A percentile compares a stretch with the other conserved stretches of the same genome.
Conservation (phyloP, 306 rosid genomes). For the Aeschynomene evenia region DNA sequence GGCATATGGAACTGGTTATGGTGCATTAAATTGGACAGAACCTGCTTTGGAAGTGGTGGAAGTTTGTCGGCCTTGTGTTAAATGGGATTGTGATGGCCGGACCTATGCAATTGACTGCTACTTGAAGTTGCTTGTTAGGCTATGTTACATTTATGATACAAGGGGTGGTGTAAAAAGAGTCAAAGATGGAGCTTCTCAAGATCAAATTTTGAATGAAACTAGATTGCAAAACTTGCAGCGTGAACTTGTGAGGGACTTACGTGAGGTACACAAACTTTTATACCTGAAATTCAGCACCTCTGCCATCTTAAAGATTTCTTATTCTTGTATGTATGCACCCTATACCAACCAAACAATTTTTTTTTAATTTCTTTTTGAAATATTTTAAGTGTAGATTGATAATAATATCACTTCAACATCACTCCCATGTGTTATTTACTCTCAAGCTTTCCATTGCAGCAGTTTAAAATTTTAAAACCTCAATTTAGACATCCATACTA, state of each 20-base stretch:
- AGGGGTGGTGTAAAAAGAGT: conserved; percentile 96
- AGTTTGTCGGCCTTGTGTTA: conserved; percentile 95
- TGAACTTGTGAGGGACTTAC: conserved; percentile 79
- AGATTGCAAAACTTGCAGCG: conserved; percentile 96
- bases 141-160: conserved; percentile 90
- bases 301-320: conserved; percentile 10
- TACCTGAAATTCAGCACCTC: neutral
- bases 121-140: conserved; percentile 92
- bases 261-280: conserved; percentile 53
- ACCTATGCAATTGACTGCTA: conserved; percentile 97
- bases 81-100: conserved; percentile 99
- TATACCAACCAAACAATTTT: neutral
- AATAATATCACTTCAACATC: neutral
- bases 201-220: conserved; percentile 96
- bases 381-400: neutral
- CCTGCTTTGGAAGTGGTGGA: conserved; percentile 98
- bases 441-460: neutral
- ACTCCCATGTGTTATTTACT: neutral
- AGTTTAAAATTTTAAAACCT: neutral
- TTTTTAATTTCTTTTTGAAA: neutral
- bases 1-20: conserved; percentile 99
- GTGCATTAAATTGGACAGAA: conserved; percentile 97
- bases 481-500: neutral
- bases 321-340: conserved; percentile 15
- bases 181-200: conserved; percentile 98